Conservation (phyloP, 352 stramenopile species). For the Globisporangium parvum region DNA sequence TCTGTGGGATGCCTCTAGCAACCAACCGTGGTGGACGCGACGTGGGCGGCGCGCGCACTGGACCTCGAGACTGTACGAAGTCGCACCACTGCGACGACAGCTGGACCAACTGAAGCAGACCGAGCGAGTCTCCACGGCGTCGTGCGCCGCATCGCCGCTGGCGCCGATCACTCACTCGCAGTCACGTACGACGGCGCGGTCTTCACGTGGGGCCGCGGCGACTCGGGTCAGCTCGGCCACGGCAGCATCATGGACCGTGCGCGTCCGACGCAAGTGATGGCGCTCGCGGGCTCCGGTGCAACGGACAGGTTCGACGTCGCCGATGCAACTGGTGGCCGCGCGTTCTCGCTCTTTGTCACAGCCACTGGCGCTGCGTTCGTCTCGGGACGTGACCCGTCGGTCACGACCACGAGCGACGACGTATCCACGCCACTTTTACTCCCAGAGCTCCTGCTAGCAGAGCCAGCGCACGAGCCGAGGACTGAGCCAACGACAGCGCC, state of each 20-base stretch:
- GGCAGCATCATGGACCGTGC: conserved; percentile 54
- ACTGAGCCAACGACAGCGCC: no score
- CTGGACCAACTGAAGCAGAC: conserved; percentile 23
- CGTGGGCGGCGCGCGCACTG: conserved; percentile 38
- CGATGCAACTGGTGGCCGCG: conserved; percentile 27
- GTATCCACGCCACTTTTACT: conserved; percentile 20
- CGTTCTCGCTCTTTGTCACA: conserved; percentile 35
- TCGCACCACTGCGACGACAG: conserved; percentile 1
- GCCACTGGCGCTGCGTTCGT: conserved; percentile 27
- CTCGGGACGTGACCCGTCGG: conserved; percentile 30
- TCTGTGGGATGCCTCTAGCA: conserved; percentile 22
- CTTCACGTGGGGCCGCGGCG: conserved; percentile 67
- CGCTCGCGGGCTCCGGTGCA: conserved; percentile 18
- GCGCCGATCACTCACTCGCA: conserved; percentile 58
- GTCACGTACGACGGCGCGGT: conserved; percentile 45
- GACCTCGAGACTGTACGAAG: conserved; percentile 18
- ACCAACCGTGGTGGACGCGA: conserved; percentile 27
- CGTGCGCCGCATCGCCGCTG: conserved; percentile 53
- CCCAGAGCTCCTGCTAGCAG: conserved; percentile 11
- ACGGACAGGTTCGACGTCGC: conserved; percentile 13
- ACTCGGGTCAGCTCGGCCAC: conserved; percentile 61
- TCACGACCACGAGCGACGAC: conserved; percentile 1
- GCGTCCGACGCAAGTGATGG: conserved; percentile 53
- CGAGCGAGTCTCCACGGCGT: conserved; percentile 15
- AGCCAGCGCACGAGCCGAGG: no score